Base-by-base conservation (phyloP, 306 rosid genomes). In the Vigna reflexopilosa region DNA sequence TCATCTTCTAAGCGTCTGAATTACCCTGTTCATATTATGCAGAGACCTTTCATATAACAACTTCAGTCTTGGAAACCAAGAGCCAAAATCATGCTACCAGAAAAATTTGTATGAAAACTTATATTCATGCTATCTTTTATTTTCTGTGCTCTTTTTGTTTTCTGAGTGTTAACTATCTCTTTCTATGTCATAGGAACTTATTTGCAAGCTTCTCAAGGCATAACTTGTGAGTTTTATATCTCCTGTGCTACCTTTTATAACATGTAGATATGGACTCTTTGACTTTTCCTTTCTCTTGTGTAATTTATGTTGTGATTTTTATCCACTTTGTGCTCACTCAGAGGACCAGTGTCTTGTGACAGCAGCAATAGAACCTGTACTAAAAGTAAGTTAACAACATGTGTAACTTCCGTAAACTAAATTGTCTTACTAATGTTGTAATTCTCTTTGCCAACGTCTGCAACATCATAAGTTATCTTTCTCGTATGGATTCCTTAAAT, bases 11-110 rank as follows among this genome's bases (percentile, higher is more conserved):
- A 32, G 24, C 38, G 36, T 73, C 7, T 66, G 20, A 40, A 34
- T 76, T 28, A 19, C 44, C 48, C 36, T 34, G 4, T 45, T 6
- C 49, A 22, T 12, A 52, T 72, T 75, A 67, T 58, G 26, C 52
- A 88, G 93, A 22, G 96, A 90, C 81, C 81, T 90, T 59, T 88
- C 96, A 52, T 90, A 84, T 49, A 90, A 88, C 80, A 82, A 75
- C 51, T 83, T 90, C 69, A 74, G 65, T 14, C 8, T 16, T 38
- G 15, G 0, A 32, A 51, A 15, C 50, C 40, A 42, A 11, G 75
- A 36, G 11, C 50, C 24, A 1, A 30, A 42, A 28, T 12, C 26
- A 42, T 88, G 87, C 71, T 24, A 48, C n/a, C 4, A 63, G 9
- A 52, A 59, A 61, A 74, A 28, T 4, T 42, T 72, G 95, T 90